A percentile compares a stretch with the other conserved stretches of the same genome.
Conservation (phyloP, 345 rosid genomes). For the Odontarrhena argentea region DNA sequence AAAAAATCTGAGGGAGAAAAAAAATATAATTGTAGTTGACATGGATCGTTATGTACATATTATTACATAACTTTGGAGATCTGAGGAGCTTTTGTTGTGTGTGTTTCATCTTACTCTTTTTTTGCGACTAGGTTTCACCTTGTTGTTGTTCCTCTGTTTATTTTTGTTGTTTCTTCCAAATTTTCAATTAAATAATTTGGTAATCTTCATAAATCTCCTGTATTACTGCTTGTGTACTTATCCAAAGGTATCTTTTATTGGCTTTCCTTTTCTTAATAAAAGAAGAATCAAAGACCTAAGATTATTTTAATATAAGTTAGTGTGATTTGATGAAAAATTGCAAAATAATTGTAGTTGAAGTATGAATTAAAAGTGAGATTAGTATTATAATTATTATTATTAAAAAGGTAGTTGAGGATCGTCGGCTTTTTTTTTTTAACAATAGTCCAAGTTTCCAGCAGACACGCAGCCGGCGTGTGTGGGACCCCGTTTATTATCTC, state of each 20-base stretch:
- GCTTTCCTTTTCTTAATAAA: not conserved
- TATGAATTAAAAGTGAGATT: conserved; percentile 8
- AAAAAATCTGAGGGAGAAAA: conserved; percentile 15
- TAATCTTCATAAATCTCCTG: conserved; percentile 5
- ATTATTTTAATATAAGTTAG: not conserved
- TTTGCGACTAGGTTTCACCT: conserved; percentile 44
- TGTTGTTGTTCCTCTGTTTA: conserved; percentile 35
- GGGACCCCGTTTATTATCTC: conserved; percentile 21
- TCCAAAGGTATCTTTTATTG: not conserved
- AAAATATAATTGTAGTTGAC: conserved; percentile 41
- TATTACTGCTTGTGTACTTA: not conserved
- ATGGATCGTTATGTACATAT: conserved; percentile 44
- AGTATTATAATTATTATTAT: not conserved
- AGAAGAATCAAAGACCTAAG: not conserved
- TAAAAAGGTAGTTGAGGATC: conserved; percentile 6
- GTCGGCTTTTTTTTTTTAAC: conserved; percentile 20
- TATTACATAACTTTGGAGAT: conserved; percentile 40
- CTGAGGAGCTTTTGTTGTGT: conserved; percentile 37
- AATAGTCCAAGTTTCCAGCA: conserved; percentile 37
- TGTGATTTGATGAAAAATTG: not conserved
- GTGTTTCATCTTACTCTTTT: conserved; percentile 15
- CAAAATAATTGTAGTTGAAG: not conserved
- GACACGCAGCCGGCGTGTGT: conserved; percentile 54
- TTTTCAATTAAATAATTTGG: conserved; percentile 33
- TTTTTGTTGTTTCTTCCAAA: conserved; percentile 25